These are phyloP conservation scores for Kwoniella dejecticola DNA, from an alignment of 768 basidiomycete species.

Conservation along the genomic window DNA sequence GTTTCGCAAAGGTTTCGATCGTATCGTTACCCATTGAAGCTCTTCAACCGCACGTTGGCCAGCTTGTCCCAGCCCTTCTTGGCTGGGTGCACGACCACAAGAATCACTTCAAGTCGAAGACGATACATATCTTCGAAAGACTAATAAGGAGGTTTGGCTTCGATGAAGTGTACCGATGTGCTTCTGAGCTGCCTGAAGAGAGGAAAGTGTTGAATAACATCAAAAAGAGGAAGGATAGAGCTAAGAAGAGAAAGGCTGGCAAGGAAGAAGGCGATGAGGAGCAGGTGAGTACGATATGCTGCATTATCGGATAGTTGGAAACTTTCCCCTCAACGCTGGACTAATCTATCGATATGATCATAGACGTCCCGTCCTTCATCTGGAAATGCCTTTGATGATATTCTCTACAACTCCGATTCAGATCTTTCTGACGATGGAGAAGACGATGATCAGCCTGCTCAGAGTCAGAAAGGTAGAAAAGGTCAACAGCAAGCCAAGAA, in stretches of 20 bases:
- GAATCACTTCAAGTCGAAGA: constrained; percentile 97
- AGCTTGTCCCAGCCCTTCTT: constrained; percentile 79
- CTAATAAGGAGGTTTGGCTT: constrained; percentile 88
- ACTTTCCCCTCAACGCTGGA: no score
- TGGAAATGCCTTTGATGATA: constrained; percentile 94
- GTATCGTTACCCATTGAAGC: constrained; percentile 75
- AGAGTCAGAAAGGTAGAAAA: constrained; percentile 22
- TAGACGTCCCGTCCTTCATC: constrained; percentile 63
- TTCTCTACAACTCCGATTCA: constrained; percentile 93
- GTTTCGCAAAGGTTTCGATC: constrained; percentile 89
- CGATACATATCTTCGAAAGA: constrained; percentile 94
- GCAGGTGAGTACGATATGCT: constrained; percentile 58
- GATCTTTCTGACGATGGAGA: constrained; percentile 67
- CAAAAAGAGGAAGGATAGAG: constrained; percentile 90
- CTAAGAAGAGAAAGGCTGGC: constrained; percentile 78
- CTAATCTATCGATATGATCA: neutral
- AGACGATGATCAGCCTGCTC: constrained; percentile 42
- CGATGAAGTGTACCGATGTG: constrained; percentile 70
- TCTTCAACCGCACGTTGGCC: constrained; percentile 73
- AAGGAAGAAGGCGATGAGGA: constrained; percentile 62
- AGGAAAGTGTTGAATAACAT: constrained; percentile 89
- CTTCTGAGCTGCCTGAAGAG: constrained; percentile 66
- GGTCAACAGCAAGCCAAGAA: constrained; percentile 32
- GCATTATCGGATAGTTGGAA: no score
- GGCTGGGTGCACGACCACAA: constrained; percentile 97